These are phyloP conservation scores for Colletotrichum melonis DNA, from an alignment of 2,329 filamentous ascomycete genomes.

Conservation along the genomic window DNA sequence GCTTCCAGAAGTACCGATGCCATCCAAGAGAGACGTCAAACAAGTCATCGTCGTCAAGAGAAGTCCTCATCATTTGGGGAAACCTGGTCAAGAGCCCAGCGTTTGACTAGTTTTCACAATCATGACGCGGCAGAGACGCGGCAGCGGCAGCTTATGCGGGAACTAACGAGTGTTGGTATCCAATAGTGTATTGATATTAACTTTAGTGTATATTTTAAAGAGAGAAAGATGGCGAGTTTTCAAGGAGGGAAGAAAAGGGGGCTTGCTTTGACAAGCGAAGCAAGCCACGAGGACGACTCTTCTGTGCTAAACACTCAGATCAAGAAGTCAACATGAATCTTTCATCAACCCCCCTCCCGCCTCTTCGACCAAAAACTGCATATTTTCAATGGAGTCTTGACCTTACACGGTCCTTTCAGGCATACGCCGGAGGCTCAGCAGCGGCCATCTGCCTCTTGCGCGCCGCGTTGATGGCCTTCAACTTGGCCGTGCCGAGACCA, in stretches of 20 bases:
- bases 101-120: neutral
- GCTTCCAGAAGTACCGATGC: neutral
- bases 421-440: neutral
- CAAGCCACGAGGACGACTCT: neutral
- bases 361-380: neutral
- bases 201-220: neutral
- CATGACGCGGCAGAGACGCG: neutral
- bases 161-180: neutral
- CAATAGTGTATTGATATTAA: neutral
- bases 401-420: neutral
- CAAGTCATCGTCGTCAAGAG: neutral
- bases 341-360: too few relatives aligned
- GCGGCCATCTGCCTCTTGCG: slow-evolving; percentile 47
- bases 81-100: neutral
- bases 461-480: slow-evolving; percentile 73
- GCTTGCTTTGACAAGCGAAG: neutral
- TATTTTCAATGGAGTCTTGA: neutral
- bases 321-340: neutral
- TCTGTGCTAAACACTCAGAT: neutral
- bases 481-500: slow-evolving; percentile 87
- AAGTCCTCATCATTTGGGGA: neutral
- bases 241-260: neutral
- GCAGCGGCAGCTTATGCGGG: neutral
- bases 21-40: neutral
- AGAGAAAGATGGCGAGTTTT: neutral